phyloP scores from a whole-genome alignment of 2,329 filamentous ascomycete species.

The Monosporascus sp. region DNA sequence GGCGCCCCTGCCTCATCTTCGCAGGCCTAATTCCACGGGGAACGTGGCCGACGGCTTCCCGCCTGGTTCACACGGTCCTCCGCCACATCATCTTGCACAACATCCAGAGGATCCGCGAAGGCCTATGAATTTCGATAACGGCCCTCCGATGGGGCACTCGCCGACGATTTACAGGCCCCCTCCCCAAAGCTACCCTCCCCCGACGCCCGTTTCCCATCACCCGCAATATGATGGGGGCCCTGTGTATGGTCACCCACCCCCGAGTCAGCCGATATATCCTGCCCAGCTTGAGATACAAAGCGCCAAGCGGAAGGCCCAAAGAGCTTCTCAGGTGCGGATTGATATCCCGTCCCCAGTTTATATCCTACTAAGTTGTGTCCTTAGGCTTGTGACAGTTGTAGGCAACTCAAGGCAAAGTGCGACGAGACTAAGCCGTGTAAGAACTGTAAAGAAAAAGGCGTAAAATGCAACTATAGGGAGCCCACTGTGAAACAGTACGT shows the following conservation, averaged over 20 bases:
- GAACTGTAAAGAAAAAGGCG: conserved; percentile 80
- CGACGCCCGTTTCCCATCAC: conserved; percentile 23
- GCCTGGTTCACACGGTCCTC: conserved; percentile 30
- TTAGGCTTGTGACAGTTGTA: conserved; percentile 86
- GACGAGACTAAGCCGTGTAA: conserved; percentile 81
- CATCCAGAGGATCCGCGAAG: conserved; percentile 44
- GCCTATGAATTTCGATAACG: conserved; percentile 50
- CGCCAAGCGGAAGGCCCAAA: conserved; percentile 58
- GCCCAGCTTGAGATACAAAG: conserved; percentile 30
- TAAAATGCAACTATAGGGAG: conserved; percentile 83
- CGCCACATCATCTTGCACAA: conserved; percentile 25
- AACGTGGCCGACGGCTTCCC: conserved; percentile 31
- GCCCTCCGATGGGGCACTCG: conserved; percentile 39
- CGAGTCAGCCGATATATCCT: conserved; percentile 29
- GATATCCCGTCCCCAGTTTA: background rate
- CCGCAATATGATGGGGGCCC: conserved; percentile 29
- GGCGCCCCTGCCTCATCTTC: conserved; percentile 34
- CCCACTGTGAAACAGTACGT: conserved; percentile 85
- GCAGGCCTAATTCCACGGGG: conserved; percentile 49
- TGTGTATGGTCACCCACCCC: conserved; percentile 30
- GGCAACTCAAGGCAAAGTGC: conserved; percentile 84
- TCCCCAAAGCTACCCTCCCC: conserved; percentile 21
- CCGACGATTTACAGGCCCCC: conserved; percentile 28
- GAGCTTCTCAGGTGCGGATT: conserved; percentile 54
- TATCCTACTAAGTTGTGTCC: conserved; percentile 18